These are phyloP conservation scores for Astrothelium subdiscretum DNA, from an alignment of 495 filamentous ascomycete species.

Conservation along the genomic window DNA sequence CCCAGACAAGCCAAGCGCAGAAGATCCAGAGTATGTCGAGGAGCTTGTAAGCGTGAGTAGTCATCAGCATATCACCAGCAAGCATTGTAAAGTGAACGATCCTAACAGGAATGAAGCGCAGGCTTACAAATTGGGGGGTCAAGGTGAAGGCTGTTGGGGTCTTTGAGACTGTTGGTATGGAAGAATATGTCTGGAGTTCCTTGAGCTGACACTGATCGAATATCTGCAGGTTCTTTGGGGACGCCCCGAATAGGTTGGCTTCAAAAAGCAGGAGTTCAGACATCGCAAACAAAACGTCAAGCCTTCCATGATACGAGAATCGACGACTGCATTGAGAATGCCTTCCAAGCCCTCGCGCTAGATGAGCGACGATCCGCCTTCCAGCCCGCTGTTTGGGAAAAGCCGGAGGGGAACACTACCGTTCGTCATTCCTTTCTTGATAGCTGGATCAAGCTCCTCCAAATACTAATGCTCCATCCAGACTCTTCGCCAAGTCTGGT, in stretches of 20 bases:
- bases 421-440: not conserved
- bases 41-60: conserved; percentile 29
- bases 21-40: conserved; percentile 25
- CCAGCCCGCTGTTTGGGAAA: conserved; percentile 53
- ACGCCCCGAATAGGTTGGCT: conserved; percentile 25
- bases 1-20: conserved; percentile 42
- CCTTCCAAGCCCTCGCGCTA: conserved; percentile 63
- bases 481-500: conserved; percentile 61
- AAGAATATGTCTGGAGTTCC: not conserved
- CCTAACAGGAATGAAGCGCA: conserved; percentile 4
- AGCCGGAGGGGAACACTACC: conserved; percentile 28
- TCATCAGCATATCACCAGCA: not conserved
- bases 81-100: not conserved
- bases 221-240: conserved; percentile 17
- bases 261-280: conserved; percentile 30
- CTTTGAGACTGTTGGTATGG: conserved; percentile 29
- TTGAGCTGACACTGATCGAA: not conserved
- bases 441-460: not conserved
- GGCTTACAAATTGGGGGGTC: conserved; percentile 24
- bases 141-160: conserved; percentile 30
- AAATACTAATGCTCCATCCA: conserved; percentile 27
- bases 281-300: conserved; percentile 39
- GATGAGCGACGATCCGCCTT: conserved; percentile 57
- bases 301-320: conserved; percentile 50
- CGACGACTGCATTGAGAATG: conserved; percentile 48